These are phyloP conservation scores for Backusella psychrophila DNA, from an alignment of 192 early-diverging fungal species.

Conservation along the genomic window DNA sequence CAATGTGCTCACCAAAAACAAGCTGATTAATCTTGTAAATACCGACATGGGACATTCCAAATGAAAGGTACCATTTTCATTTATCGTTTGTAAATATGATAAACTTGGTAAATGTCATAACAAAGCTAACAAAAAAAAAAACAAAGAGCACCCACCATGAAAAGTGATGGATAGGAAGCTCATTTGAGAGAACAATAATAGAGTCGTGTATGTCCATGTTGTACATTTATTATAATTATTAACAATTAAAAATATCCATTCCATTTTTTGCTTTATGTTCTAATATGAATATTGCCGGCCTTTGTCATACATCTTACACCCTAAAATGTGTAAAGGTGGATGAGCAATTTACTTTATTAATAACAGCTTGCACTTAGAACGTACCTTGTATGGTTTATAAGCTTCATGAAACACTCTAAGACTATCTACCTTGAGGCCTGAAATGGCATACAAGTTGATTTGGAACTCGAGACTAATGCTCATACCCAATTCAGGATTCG, in stretches of 20 bases:
- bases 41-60: too few relatives aligned
- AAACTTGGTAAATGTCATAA: too few relatives aligned
- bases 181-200: not conserved
- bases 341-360: not conserved
- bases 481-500: conserved; percentile 44
- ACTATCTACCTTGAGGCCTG: conserved; percentile 71
- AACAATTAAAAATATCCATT: not conserved
- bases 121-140: too few relatives aligned
- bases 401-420: conserved; percentile 69
- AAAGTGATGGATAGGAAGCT: not conserved
- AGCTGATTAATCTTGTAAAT: too few relatives aligned
- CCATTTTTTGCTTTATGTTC: conserved; percentile 36
- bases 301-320: conserved; percentile 58
- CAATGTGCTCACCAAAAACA: too few relatives aligned
- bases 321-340: conserved; percentile 12
- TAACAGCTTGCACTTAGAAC: not conserved
- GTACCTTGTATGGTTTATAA: conserved; percentile 79
- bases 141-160: too few relatives aligned
- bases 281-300: conserved; percentile 61
- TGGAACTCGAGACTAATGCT: conserved; percentile 65
- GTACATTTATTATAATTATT: not conserved
- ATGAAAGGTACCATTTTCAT: too few relatives aligned
- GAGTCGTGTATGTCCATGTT: not conserved
- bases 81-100: too few relatives aligned
- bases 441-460: conserved; percentile 66